phyloP scores from a whole-genome alignment of 805 yeast genomes.

The Suhomyces faveliae region DNA sequence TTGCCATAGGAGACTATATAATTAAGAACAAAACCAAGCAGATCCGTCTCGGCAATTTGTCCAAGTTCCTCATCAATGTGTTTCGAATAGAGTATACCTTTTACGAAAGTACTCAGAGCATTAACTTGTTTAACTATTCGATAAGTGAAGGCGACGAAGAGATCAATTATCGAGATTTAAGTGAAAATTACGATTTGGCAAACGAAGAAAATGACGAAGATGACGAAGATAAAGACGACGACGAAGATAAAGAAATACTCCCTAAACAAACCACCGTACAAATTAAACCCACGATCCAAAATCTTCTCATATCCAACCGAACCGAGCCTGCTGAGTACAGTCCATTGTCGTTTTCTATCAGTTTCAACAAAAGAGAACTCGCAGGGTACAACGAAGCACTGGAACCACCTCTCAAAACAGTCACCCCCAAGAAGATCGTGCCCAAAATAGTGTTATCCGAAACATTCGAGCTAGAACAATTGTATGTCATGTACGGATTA shows the following conservation, averaged over 20 bases:
- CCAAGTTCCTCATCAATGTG: slow-evolving; percentile 24
- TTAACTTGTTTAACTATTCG: slow-evolving; percentile 46
- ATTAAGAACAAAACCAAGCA: slow-evolving; percentile 18
- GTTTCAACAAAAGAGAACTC: slow-evolving; percentile 18
- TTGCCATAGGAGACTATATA: slow-evolving; percentile 40
- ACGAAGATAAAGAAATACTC: background rate
- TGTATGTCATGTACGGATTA: slow-evolving; percentile 47
- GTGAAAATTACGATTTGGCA: slow-evolving; percentile 35
- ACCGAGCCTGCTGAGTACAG: slow-evolving; percentile 9
- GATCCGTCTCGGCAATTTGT: slow-evolving; percentile 17
- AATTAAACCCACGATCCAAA: slow-evolving; percentile 25
- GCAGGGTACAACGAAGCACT: slow-evolving; percentile 3
- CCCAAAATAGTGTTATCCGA: slow-evolving; percentile 14
- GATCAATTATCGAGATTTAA: slow-evolving; percentile 45
- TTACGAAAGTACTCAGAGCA: slow-evolving; percentile 48
- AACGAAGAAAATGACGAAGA: slow-evolving; percentile 14
- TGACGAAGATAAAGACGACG: slow-evolving; percentile 13
- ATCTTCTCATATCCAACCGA: slow-evolving; percentile 11
- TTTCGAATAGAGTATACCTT: slow-evolving; percentile 36
- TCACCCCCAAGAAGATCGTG: slow-evolving; percentile 1
- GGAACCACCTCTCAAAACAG: slow-evolving; percentile 6
- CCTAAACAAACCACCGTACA: slow-evolving; percentile 7
- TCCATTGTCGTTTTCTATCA: slow-evolving; percentile 29
- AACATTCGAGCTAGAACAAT: slow-evolving; percentile 16
- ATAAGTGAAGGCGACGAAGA: slow-evolving; percentile 35